Evolutionary conservation across 306 rosid genomes (phyloP).

Genomic region (Hippophae tibetana): DNA sequence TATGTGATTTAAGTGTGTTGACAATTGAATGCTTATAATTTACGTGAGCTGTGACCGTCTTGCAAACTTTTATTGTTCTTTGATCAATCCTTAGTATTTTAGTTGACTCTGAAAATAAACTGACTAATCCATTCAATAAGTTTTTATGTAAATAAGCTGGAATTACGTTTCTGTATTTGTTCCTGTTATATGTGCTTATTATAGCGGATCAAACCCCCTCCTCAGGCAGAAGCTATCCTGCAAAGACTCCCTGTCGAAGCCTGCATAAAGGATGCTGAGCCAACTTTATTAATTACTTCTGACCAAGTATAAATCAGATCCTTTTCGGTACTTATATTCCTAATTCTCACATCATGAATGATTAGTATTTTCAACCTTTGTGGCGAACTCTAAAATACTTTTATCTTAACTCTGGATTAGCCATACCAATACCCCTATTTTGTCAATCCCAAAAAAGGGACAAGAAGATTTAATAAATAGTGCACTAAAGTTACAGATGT

Average conservation of each 20-base stretch:
- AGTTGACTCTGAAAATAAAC: no score
- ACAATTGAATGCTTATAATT: not conserved
- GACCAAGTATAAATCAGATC: slow-evolving; percentile 81
- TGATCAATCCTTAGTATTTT: not conserved
- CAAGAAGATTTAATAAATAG: no score
- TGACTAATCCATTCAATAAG: no score
- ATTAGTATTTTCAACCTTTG: slow-evolving; percentile 9
- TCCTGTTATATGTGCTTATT: slow-evolving; percentile 21
- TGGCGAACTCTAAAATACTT: slow-evolving; percentile 7
- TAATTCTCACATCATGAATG: slow-evolving; percentile 7
- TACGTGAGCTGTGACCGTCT: not conserved
- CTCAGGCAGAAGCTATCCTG: slow-evolving; percentile 85
- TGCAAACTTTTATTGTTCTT: not conserved
- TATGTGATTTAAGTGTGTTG: no score
- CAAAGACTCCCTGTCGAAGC: slow-evolving; percentile 65
- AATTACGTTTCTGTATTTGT: slow-evolving; percentile 19
- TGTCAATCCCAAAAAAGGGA: no score
- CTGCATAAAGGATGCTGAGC: slow-evolving; percentile 53
- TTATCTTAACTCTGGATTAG: not conserved
- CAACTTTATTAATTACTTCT: slow-evolving; percentile 70
- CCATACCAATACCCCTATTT: no score
- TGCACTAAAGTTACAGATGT: no score
- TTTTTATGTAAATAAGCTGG: no score
- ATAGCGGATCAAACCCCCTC: slow-evolving; percentile 47
- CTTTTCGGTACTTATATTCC: slow-evolving; percentile 24